These are phyloP conservation scores for Paramecium caudatum DNA, from an alignment of 73 alveolate genomes.

Conservation along the genomic window DNA sequence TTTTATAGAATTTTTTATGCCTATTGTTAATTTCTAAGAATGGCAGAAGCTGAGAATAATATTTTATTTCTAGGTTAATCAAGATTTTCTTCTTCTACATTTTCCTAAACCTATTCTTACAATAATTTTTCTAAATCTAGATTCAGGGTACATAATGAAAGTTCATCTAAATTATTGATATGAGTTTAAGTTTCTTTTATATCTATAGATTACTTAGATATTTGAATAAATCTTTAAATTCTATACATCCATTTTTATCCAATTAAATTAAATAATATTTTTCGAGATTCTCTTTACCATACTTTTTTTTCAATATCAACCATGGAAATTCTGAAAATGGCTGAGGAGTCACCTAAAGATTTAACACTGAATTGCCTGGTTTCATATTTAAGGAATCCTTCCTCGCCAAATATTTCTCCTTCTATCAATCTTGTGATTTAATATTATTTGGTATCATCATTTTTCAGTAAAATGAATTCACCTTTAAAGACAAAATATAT, in stretches of 20 bases:
- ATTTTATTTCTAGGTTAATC: too few relatives aligned
- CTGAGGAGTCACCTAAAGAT: constrained; percentile 6
- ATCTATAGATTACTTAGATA: not conserved
- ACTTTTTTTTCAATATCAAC: constrained; percentile 7
- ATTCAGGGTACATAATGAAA: too few relatives aligned
- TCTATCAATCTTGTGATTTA: not conserved
- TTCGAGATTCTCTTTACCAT: constrained; percentile 16
- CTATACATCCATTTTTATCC: constrained; percentile 13
- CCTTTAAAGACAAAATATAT: constrained; percentile 31
- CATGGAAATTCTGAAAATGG: not conserved
- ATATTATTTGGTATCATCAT: not conserved
- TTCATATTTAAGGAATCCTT: not conserved
- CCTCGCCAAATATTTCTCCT: constrained; percentile 33
- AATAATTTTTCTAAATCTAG: too few relatives aligned
- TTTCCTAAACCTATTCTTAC: too few relatives aligned
- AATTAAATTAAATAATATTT: not conserved
- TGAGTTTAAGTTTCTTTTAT: too few relatives aligned
- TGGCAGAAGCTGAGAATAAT: too few relatives aligned
- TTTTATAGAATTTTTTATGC: too few relatives aligned
- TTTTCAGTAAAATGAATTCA: not conserved
- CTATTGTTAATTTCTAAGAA: too few relatives aligned
- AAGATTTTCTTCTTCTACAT: too few relatives aligned
- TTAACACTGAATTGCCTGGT: not conserved
- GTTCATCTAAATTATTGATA: too few relatives aligned
- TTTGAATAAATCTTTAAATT: not conserved